A percentile compares a stretch with the other conserved stretches of the same genome.
phyloP scores from a whole-genome alignment of 169 alveolate genomes.

The Cryptosporidium tyzzeri region DNA sequence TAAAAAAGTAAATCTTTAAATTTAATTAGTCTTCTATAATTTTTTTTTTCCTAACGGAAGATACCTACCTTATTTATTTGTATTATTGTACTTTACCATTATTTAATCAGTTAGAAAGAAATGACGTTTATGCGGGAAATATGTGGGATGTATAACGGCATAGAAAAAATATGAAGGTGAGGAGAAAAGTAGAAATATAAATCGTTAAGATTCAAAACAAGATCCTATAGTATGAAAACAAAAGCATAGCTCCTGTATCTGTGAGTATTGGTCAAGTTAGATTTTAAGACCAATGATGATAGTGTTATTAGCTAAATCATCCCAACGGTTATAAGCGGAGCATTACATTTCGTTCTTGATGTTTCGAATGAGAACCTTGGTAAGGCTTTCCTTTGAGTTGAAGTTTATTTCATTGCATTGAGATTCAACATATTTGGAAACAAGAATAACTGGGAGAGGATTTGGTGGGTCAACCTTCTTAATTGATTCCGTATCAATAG shows the following conservation, averaged over 20 bases:
- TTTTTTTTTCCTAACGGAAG: neutral
- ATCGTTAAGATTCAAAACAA: neutral
- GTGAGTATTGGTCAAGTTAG: neutral
- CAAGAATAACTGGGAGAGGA: conserved; percentile 59
- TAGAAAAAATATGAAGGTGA: neutral
- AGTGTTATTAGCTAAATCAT: neutral
- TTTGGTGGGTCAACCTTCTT: conserved; percentile 76
- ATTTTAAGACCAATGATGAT: neutral
- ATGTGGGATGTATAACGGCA: neutral
- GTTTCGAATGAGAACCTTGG: conserved; percentile 55
- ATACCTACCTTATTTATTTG: neutral
- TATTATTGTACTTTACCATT: too few species aligned
- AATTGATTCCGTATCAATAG: conserved; percentile 78
- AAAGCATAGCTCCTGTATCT: neutral
- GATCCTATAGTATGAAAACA: neutral
- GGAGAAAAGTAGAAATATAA: neutral
- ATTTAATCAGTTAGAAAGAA: too few species aligned
- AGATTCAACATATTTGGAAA: conserved; percentile 59
- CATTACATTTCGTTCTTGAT: conserved; percentile 3
- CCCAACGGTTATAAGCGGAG: neutral
- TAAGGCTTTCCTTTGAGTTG: conserved; percentile 27
- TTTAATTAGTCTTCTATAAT: neutral
- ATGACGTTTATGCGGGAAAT: neutral
- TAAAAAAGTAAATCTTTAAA: neutral
- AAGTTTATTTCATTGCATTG: conserved; percentile 57